These are phyloP conservation scores for Triadica sebifera DNA, from an alignment of 345 rosid species.

Conservation along the genomic window DNA sequence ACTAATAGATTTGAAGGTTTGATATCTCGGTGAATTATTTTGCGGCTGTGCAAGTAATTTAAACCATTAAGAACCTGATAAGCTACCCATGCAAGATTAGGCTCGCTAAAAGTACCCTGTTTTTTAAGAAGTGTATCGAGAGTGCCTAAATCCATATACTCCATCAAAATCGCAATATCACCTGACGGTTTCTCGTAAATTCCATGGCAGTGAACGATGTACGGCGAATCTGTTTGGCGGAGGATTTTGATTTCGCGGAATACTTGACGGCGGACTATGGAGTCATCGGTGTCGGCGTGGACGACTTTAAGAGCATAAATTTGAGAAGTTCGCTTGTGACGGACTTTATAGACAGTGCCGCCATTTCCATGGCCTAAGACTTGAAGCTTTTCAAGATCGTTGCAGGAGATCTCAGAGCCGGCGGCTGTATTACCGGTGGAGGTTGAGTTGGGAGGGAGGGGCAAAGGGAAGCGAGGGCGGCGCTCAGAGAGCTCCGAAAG, in stretches of 20 bases:
- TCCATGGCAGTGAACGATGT: constrained; percentile 57
- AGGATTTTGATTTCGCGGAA: constrained; percentile 77
- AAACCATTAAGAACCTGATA: constrained; percentile 64
- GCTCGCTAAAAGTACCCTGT: constrained; percentile 53
- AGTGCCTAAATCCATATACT: constrained; percentile 77
- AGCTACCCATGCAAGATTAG: constrained; percentile 46
- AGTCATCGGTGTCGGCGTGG: constrained; percentile 51
- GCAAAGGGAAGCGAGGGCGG: constrained; percentile 48
- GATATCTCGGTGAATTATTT: constrained; percentile 77
- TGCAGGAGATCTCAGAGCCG: constrained; percentile 9
- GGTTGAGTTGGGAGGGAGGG: constrained; percentile 42
- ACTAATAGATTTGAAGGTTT: constrained; percentile 79
- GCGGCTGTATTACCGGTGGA: constrained; percentile 4
- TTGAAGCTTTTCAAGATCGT: constrained; percentile 63
- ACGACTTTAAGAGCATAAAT: constrained; percentile 69
- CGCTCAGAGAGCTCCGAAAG: constrained; percentile 49
- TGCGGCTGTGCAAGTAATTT: constrained; percentile 56
- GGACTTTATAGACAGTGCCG: constrained; percentile 73
- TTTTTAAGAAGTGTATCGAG: constrained; percentile 47
- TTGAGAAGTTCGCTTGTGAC: constrained; percentile 51
- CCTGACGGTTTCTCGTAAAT: constrained; percentile 63
- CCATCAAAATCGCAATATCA: constrained; percentile 68
- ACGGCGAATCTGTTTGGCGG: constrained; percentile 70
- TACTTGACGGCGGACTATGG: constrained; percentile 55
- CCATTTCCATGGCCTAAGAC: constrained; percentile 90